Base-by-base conservation (phyloP, 1,284 basidiomycete genomes). In the Apiotrichum siamense region DNA sequence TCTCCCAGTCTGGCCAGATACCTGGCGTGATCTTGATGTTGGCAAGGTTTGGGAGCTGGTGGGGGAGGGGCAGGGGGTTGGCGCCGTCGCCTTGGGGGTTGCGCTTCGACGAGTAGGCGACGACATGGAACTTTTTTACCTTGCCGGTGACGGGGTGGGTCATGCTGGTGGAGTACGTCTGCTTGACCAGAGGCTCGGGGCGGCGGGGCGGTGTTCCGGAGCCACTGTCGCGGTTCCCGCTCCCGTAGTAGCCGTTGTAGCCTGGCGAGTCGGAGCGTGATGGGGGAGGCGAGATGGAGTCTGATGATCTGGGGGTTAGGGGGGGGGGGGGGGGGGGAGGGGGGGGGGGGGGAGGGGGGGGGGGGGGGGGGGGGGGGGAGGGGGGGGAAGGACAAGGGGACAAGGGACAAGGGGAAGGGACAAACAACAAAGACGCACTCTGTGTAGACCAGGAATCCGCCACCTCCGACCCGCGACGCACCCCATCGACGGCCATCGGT, bases 401-500 rank as follows among this genome's bases (percentile, higher is more conserved):
- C n/a, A n/a, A n/a, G n/a, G n/a, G 10, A 35, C 33, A 27, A n/a
- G 6, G n/a, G 25, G 26, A 23, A 39, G 10, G 6, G 21, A 20
- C 18, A 44, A 44, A 26, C n/a, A n/a, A n/a, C n/a, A n/a, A 13
- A 26, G 23, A 31, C 67, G 54, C 40, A 72, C 70, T 72, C 70
- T 33, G 69, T 69, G 52, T 78, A 78, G 20, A 76, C 75, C 13
- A 78, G 61, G 61, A 77, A 78, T 5, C 71, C 71, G 46, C 76
- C 76, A 15, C 75, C 75, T 36, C 75, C 75, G 7, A 78, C 77
- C 26, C 77, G 64, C 20, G 75, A 76, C 13, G 77, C 76, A 36
- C 75, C 76, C 77, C 77, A 78, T 42, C 75, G 67, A 35, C 73
- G 65, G 7, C 77, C 76, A 58, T 78, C 77, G 7, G 77, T 78